phyloP scores from a whole-genome alignment of 1,139 yeast species.

The Taiozyma onychis region DNA sequence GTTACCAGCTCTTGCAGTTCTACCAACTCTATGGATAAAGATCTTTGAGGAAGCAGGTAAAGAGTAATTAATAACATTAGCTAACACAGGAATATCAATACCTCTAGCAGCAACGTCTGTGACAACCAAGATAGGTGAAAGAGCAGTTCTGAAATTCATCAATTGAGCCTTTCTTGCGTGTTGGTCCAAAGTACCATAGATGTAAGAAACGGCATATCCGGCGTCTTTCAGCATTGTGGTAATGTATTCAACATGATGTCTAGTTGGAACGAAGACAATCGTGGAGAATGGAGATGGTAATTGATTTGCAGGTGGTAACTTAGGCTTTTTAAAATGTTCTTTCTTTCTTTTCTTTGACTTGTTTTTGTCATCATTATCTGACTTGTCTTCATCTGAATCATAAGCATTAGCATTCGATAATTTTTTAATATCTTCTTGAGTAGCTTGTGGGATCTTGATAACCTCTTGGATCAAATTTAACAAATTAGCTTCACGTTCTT shows the following conservation, averaged over 20 bases:
- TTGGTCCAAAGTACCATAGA: constrained; percentile 93
- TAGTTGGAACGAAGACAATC: constrained; percentile 91
- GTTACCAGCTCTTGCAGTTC: constrained; percentile 99
- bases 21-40: constrained; percentile 95
- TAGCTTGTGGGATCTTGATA: constrained; percentile 78
- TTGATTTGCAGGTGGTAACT: constrained; percentile 72
- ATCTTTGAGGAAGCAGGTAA: constrained; percentile 91
- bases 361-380: constrained; percentile 9
- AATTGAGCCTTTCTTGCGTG: constrained; percentile 90
- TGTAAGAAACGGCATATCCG: constrained; percentile 83
- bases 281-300: constrained; percentile 84
- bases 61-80: constrained; percentile 87
- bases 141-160: constrained; percentile 76
- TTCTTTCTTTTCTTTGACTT: constrained; percentile 30
- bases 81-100: constrained; percentile 95
- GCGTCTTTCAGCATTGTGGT: constrained; percentile 62
- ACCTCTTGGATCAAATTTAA: constrained; percentile 72
- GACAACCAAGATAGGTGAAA: constrained; percentile 80
- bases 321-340: constrained; percentile 41
- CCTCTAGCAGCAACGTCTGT: constrained; percentile 99
- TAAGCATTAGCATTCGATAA: constrained; percentile 45
- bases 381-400: constrained; percentile 34
- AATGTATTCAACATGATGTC: constrained; percentile 94
- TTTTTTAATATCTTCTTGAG: constrained; percentile 54
- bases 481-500: constrained; percentile 88